phyloP scores from a whole-genome alignment of 352 stramenopile genomes.

The Phytophthora fragariaefolia region DNA sequence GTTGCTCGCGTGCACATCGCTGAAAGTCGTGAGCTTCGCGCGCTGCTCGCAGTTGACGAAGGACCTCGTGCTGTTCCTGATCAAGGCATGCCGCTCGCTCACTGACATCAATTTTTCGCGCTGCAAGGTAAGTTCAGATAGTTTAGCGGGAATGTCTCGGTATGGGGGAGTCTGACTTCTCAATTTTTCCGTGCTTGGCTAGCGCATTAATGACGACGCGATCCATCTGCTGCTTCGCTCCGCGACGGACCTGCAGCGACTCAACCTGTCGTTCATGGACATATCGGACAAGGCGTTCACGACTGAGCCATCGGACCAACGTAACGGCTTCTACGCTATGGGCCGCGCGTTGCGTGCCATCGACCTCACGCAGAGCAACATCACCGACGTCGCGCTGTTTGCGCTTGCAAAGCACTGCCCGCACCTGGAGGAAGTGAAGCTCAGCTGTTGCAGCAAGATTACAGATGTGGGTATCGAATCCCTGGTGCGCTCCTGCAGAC shows the following conservation, averaged over 20 bases:
- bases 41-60: slow-evolving; percentile 85
- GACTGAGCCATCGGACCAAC: slow-evolving; percentile 47
- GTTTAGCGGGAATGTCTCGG: not conserved
- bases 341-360: slow-evolving; percentile 54
- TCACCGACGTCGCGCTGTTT: slow-evolving; percentile 75
- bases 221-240: slow-evolving; percentile 73
- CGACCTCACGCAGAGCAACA: slow-evolving; percentile 76
- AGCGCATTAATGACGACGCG: slow-evolving; percentile 80
- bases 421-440: slow-evolving; percentile 68
- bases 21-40: slow-evolving; percentile 81
- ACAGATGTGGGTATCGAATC: slow-evolving; percentile 80
- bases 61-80: slow-evolving; percentile 77
- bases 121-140: slow-evolving; percentile 62
- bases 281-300: slow-evolving; percentile 73
- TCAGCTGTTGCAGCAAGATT: slow-evolving; percentile 80
- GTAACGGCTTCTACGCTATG: slow-evolving; percentile 56
- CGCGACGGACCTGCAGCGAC: slow-evolving; percentile 57
- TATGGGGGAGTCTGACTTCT: slow-evolving; percentile 4
- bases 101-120: slow-evolving; percentile 83
- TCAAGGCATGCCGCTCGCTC: slow-evolving; percentile 79
- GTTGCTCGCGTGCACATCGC: slow-evolving; percentile 73
- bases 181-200: slow-evolving; percentile 8
- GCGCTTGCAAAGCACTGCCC: slow-evolving; percentile 70
- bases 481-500: slow-evolving; percentile 58
- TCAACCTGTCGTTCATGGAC: slow-evolving; percentile 89